phyloP scores from a whole-genome alignment of 257 asterid species.

The Solanum bulbocastanum region DNA sequence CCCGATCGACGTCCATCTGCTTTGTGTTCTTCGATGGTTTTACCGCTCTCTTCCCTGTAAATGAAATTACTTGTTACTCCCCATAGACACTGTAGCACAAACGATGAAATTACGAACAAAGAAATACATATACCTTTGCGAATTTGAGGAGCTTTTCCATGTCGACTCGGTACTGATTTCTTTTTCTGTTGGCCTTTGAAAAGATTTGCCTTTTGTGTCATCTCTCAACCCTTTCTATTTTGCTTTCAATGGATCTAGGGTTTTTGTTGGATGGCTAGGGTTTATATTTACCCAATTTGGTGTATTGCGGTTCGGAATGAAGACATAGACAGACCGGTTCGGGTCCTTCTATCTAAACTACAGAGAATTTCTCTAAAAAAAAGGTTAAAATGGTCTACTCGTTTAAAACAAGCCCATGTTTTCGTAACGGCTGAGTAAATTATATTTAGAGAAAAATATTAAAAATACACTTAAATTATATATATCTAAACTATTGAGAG shows the following conservation, averaged over 20 bases:
- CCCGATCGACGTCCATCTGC: slow-evolving; percentile 66
- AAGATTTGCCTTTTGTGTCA: slow-evolving; percentile 63
- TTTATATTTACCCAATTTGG: not conserved
- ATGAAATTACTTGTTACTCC: not conserved
- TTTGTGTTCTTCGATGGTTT: slow-evolving; percentile 68
- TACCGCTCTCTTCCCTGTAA: slow-evolving; percentile 59
- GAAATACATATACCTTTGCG: slow-evolving; percentile 42
- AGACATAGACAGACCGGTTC: not conserved
- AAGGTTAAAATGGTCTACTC: not conserved
- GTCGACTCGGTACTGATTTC: slow-evolving; percentile 80
- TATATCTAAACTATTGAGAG: no score
- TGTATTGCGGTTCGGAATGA: not conserved
- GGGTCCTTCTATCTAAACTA: not conserved
- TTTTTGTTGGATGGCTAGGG: not conserved
- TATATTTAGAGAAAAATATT: no score
- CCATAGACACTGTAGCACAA: not conserved
- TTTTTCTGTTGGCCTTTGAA: slow-evolving; percentile 71
- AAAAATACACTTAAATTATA: no score
- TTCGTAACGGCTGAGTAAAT: not conserved
- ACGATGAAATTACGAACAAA: not conserved
- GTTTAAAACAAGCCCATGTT: no score
- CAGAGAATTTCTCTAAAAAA: not conserved
- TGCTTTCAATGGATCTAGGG: not conserved
- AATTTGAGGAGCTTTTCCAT: slow-evolving; percentile 53
- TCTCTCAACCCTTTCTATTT: not conserved